These are phyloP conservation scores for Leccinum subtestaceum DNA, from an alignment of 768 basidiomycete genomes.

Conservation along the genomic window DNA sequence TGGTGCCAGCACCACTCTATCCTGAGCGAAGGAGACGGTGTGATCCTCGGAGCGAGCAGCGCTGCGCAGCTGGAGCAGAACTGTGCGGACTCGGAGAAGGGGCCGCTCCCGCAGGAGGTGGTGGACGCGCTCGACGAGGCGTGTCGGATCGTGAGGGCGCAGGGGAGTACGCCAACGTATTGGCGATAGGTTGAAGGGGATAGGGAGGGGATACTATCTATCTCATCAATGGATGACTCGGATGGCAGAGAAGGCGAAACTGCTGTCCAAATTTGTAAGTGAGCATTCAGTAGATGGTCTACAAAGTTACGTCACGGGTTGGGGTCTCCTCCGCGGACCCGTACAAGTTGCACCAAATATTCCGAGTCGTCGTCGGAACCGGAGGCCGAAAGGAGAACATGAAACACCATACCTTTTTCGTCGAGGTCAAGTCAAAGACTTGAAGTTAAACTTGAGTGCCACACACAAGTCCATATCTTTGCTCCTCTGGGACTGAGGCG, in stretches of 20 bases:
- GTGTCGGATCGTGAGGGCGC: slow-evolving; percentile 37
- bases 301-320: neutral
- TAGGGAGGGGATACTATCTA: neutral
- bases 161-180: slow-evolving; percentile 35
- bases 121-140: slow-evolving; percentile 51
- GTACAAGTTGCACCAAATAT: neutral
- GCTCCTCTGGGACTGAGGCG: neutral
- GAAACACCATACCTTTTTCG: neutral
- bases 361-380: neutral
- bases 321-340: neutral
- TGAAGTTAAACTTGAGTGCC: neutral
- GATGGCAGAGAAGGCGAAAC: neutral
- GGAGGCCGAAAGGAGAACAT: neutral
- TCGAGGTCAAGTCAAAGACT: neutral
- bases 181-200: slow-evolving; percentile 27
- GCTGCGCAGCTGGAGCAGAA: slow-evolving; percentile 44
- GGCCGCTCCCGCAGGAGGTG: slow-evolving; percentile 52
- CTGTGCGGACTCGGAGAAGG: slow-evolving; percentile 46
- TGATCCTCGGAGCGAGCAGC: slow-evolving; percentile 51
- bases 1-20: slow-evolving; percentile 60
- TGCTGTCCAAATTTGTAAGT: neutral
- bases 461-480: neutral
- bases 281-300: neutral
- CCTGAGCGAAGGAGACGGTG: slow-evolving; percentile 41
- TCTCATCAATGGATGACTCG: neutral